A percentile compares a stretch with the other conserved stretches of the same genome.
Conservation (phyloP, 2,329 filamentous ascomycete species). For the Cladophialophora yegresii region DNA sequence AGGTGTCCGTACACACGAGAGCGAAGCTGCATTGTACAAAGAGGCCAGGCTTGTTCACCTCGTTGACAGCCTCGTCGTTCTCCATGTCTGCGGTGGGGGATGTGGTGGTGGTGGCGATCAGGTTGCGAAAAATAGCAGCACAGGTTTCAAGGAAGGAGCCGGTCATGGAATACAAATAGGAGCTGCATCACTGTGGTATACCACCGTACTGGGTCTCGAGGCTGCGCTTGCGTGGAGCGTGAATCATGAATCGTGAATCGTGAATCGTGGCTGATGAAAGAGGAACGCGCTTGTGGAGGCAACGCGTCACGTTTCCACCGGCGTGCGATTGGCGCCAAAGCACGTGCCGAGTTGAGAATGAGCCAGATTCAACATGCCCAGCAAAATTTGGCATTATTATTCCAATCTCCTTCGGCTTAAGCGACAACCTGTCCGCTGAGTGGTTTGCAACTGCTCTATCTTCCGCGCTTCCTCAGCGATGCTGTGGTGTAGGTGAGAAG, state of each 20-base stretch:
- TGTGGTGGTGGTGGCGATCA: conserved; percentile 16
- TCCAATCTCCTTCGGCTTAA: not conserved
- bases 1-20: conserved; percentile 48
- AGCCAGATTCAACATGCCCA: not conserved
- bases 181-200: conserved; percentile 3
- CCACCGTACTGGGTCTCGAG: not conserved
- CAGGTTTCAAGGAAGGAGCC: conserved; percentile 20
- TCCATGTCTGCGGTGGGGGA: conserved; percentile 18
- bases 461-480: not conserved
- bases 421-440: not conserved
- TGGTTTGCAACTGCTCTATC: not conserved
- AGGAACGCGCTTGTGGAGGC: not conserved
- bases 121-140: conserved; percentile 23
- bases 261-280: not conserved
- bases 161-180: conserved; percentile 18
- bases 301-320: not conserved
- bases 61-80: conserved; percentile 7
- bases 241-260: not conserved
- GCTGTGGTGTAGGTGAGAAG: not conserved
- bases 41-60: conserved; percentile 35
- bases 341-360: not conserved
- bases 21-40: conserved; percentile 52
- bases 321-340: not conserved
- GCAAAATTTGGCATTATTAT: too few relatives aligned
- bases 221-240: not conserved